These are phyloP conservation scores for Cichorium intybus DNA, from an alignment of 140 eudicot species.

Conservation along the genomic window DNA sequence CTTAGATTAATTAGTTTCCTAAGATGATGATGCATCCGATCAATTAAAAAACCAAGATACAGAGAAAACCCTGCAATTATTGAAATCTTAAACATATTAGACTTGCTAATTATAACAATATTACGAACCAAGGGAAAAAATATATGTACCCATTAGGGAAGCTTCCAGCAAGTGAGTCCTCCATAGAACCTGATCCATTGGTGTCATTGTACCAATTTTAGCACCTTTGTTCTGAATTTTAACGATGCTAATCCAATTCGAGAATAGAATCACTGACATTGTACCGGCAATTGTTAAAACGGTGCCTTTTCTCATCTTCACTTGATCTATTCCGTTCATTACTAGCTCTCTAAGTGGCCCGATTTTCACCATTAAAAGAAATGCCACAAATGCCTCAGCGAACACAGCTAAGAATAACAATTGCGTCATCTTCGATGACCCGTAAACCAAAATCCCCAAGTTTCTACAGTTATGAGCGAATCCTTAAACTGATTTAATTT, in stretches of 20 bases:
- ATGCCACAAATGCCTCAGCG: slow-evolving; percentile 76
- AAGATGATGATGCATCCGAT: slow-evolving; percentile 91
- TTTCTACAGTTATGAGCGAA: too few species aligned
- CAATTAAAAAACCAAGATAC: slow-evolving; percentile 87
- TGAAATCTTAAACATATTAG: too few species aligned
- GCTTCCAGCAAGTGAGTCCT: slow-evolving; percentile 97
- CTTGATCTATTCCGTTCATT: slow-evolving; percentile 89
- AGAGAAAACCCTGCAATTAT: slow-evolving; percentile 88
- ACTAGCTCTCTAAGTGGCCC: slow-evolving; percentile 95
- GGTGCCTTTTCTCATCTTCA: slow-evolving; percentile 85
- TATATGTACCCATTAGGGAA: slow-evolving; percentile 87
- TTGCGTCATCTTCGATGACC: slow-evolving; percentile 79
- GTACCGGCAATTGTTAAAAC: slow-evolving; percentile 93
- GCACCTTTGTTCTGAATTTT: slow-evolving; percentile 98
- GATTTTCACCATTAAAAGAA: slow-evolving; percentile 85
- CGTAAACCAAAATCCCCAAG: too few species aligned
- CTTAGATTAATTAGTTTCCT: slow-evolving; percentile 52
- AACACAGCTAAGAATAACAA: slow-evolving; percentile 67
- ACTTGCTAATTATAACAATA: too few species aligned
- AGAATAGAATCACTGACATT: slow-evolving; percentile 70
- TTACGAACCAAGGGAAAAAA: too few species aligned
- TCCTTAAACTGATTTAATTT: too few species aligned
- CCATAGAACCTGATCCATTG: slow-evolving; percentile 99
- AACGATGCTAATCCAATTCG: slow-evolving; percentile 75
- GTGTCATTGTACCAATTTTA: slow-evolving; percentile 96